Evolutionary conservation across 495 filamentous ascomycete genomes (phyloP).

Genomic region (Xylaria flabelliformis): DNA sequence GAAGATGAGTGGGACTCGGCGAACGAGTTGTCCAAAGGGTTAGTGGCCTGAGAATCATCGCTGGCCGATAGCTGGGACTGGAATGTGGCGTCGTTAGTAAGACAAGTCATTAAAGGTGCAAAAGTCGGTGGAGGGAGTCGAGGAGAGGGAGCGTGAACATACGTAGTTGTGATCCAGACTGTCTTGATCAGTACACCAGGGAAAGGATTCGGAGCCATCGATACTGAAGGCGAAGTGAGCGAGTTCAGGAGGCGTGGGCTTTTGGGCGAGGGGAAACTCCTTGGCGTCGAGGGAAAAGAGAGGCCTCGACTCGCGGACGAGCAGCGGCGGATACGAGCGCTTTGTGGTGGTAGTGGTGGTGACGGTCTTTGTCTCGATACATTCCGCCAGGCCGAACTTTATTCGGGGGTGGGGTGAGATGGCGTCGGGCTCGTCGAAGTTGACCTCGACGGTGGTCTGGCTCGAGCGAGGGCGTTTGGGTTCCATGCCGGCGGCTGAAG

Average conservation of each 20-base stretch:
- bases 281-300: constrained; percentile 81
- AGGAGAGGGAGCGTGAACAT: constrained; percentile 38
- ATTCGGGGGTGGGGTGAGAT: constrained; percentile 44
- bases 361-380: constrained; percentile 70
- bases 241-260: constrained; percentile 78
- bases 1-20: constrained; percentile 32
- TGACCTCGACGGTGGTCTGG: constrained; percentile 53
- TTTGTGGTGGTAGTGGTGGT: constrained; percentile 97
- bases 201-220: constrained; percentile 56
- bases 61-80: constrained; percentile 45
- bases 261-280: constrained; percentile 83
- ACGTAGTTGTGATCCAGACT: constrained; percentile 59
- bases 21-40: constrained; percentile 43
- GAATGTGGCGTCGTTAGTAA: constrained; percentile 27
- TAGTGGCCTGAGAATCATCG: constrained; percentile 43
- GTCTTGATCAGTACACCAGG: constrained; percentile 72
- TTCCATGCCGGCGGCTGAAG: constrained; percentile 43
- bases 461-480: constrained; percentile 49
- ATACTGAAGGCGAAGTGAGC: constrained; percentile 76
- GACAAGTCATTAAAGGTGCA: constrained; percentile 24
- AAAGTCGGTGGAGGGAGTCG: background rate
- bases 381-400: constrained; percentile 60
- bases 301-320: constrained; percentile 76
- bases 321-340: constrained; percentile 81
- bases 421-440: constrained; percentile 51